Conservation (phyloP, 129 eudicot genomes). For the Erigeron canadensis region DNA sequence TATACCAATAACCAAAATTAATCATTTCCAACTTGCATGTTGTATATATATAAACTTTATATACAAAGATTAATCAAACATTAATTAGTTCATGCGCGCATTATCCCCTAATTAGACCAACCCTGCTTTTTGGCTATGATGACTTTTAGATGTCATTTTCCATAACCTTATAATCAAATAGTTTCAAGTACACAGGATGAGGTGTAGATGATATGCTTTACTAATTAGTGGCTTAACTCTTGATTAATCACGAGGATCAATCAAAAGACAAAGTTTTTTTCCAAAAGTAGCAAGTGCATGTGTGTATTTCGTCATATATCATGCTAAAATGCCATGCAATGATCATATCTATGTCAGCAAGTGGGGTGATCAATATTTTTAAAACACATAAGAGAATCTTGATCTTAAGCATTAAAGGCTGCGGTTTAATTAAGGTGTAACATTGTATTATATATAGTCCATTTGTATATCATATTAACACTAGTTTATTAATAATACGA, state of each 20-base stretch:
- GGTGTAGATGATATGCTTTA: constrained; percentile 31
- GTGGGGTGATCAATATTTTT: constrained; percentile 18
- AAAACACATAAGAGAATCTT: constrained; percentile 29
- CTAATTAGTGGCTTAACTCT: constrained; percentile 20
- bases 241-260: constrained; percentile 33
- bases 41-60: too few species aligned
- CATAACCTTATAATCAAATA: constrained; percentile 28
- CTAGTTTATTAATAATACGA: too few species aligned
- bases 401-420: constrained; percentile 20
- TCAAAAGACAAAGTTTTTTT: constrained; percentile 24
- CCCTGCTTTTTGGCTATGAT: constrained; percentile 17
- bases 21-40: too few species aligned
- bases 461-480: constrained; percentile 10
- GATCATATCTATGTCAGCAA: constrained; percentile 25
- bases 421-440: constrained; percentile 11
- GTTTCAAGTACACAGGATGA: constrained; percentile 30
- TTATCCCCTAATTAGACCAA: constrained; percentile 19
- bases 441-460: constrained; percentile 6
- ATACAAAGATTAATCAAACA: not conserved
- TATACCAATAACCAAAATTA: too few species aligned
- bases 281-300: constrained; percentile 39
- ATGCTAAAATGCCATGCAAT: constrained; percentile 23
- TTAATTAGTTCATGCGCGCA: not conserved
- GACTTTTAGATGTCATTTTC: constrained; percentile 27
- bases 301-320: constrained; percentile 21